phyloP scores from a whole-genome alignment of 371 early-diverging fungal species.

The Actinomortierella wolfii region DNA sequence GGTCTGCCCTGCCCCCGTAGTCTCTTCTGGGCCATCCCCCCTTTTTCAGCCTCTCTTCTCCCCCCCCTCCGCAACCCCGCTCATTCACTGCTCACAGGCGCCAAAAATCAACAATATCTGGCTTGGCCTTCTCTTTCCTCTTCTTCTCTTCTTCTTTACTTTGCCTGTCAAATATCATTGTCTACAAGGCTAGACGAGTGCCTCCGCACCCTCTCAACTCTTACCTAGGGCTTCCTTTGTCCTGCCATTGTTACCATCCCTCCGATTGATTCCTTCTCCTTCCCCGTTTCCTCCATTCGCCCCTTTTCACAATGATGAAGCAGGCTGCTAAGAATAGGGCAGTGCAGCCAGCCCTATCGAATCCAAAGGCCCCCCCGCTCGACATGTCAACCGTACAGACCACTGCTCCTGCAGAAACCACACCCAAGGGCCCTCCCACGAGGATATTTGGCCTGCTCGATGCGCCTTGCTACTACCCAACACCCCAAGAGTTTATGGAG shows the following conservation, averaged over 20 bases:
- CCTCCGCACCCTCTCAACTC: no score
- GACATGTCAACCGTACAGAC: conserved; percentile 45
- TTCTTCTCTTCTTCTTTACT: conserved; percentile 16
- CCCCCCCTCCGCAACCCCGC: conserved; percentile 20
- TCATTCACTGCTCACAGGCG: neutral
- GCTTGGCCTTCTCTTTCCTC: conserved; percentile 1
- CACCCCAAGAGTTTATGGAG: conserved; percentile 81
- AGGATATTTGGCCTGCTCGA: conserved; percentile 72
- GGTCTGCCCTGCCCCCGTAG: conserved; percentile 17
- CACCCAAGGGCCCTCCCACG: conserved; percentile 28
- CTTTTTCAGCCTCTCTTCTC: conserved; percentile 31
- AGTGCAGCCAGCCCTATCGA: conserved; percentile 2
- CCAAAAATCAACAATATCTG: neutral
- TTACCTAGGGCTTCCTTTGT: neutral
- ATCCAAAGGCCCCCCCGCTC: conserved; percentile 34
- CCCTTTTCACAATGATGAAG: conserved; percentile 8
- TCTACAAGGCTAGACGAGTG: neutral
- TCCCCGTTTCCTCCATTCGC: neutral
- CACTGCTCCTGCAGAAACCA: conserved; percentile 44
- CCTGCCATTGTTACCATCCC: neutral
- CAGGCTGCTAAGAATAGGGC: conserved; percentile 7
- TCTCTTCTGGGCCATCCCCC: conserved; percentile 5
- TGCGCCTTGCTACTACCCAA: conserved; percentile 86
- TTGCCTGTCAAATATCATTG: neutral
- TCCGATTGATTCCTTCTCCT: neutral